Evolutionary conservation across 2,329 filamentous ascomycete genomes (phyloP).

Genomic region (Aspergillus ibericus): DNA sequence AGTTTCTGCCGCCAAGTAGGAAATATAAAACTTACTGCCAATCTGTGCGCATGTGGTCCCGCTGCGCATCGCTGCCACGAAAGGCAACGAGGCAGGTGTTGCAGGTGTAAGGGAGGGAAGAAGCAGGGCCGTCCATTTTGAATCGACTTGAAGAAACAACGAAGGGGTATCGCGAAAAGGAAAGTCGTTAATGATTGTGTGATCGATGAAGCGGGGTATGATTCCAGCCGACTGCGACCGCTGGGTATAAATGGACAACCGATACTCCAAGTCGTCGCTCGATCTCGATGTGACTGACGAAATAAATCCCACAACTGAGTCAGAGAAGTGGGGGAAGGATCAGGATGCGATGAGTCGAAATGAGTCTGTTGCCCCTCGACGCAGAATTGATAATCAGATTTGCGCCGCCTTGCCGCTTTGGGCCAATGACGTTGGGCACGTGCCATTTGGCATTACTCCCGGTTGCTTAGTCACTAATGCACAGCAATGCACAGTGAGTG

Average conservation of each 20-base stretch:
- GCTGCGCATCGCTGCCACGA: conserved; percentile 87
- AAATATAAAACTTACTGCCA: conserved; percentile 75
- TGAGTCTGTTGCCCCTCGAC: not conserved
- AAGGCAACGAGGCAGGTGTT: conserved; percentile 98
- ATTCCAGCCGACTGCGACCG: not conserved
- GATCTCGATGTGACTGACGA: not conserved
- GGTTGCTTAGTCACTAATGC: not conserved
- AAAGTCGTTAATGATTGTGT: conserved; percentile 21
- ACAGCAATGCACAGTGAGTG: not conserved
- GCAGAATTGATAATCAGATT: conserved; percentile 1
- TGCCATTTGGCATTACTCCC: too few relatives aligned
- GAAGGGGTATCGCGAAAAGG: conserved; percentile 9
- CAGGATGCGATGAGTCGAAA: not conserved
- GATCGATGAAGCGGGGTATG: conserved; percentile 32
- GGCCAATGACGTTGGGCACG: not conserved
- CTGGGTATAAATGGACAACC: not conserved
- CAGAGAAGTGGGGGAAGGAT: too few relatives aligned
- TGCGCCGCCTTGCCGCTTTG: not conserved
- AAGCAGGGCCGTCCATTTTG: conserved; percentile 20
- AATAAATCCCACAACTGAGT: not conserved
- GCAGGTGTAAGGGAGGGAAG: conserved; percentile 89
- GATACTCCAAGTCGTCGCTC: not conserved
- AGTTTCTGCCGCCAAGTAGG: not conserved
- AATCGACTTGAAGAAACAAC: conserved; percentile 29
- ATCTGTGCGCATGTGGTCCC: conserved; percentile 95